Evolutionary conservation across 148 eudicot genomes (phyloP).

Genomic region (Rhododendron kiyosumense): DNA sequence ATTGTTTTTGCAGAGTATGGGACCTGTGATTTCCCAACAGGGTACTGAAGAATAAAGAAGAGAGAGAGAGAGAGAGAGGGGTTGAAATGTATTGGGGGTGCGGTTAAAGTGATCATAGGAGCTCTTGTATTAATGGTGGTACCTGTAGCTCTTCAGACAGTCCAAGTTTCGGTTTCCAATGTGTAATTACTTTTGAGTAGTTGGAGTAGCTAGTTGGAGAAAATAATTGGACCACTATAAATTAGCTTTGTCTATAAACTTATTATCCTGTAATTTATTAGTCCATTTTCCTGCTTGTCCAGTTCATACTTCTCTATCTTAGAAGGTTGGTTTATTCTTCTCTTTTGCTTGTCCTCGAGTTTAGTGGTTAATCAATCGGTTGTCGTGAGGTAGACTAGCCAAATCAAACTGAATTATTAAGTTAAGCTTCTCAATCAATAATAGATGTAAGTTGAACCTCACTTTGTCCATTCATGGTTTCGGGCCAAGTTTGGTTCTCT

Average conservation of each 20-base stretch:
- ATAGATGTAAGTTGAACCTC: neutral
- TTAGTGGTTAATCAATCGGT: too few relatives aligned
- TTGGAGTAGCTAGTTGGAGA: neutral
- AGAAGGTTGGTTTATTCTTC: neutral
- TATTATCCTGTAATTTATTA: neutral
- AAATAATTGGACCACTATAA: neutral
- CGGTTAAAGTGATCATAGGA: neutral
- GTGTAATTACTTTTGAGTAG: slow-evolving; percentile 2
- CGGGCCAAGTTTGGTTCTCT: too few relatives aligned
- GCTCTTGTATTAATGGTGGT: neutral
- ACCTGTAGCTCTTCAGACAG: neutral
- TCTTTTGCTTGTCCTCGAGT: neutral
- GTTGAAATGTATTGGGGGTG: neutral
- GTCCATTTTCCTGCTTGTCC: neutral
- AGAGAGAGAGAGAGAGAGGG: neutral
- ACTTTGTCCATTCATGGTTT: neutral
- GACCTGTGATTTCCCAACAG: slow-evolving; percentile 55
- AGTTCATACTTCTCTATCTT: neutral
- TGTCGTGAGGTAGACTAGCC: neutral
- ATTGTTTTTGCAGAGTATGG: slow-evolving; percentile 50
- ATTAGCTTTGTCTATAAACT: neutral
- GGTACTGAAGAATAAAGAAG: slow-evolving; percentile 24
- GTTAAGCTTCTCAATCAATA: neutral
- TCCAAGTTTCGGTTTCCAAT: neutral
- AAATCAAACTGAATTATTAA: neutral